A percentile compares a stretch with the other conserved stretches of the same genome.
Evolutionary conservation across 1,284 basidiomycete species (phyloP).

Genomic region (Marasmius fiardii): DNA sequence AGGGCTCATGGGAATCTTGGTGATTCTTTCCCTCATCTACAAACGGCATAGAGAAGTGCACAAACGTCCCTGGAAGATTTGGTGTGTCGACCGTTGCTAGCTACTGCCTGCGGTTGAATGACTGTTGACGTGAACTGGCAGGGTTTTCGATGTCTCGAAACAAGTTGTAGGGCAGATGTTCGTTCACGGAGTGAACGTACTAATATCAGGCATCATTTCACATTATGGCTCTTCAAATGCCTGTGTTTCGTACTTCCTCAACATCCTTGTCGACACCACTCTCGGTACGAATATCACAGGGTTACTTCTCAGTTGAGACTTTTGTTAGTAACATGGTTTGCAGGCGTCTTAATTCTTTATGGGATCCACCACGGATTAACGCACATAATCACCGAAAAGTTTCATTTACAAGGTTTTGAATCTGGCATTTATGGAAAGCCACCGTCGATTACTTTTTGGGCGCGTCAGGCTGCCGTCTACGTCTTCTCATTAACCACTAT

Average conservation of each 20-base stretch:
- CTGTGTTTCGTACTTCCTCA: constrained; percentile 91
- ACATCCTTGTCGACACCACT: constrained; percentile 93
- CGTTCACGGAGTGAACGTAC: constrained; percentile 84
- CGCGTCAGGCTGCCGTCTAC: constrained; percentile 84
- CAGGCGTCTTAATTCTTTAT: constrained; percentile 87
- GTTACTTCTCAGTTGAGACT: constrained; percentile 3
- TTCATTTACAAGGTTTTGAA: constrained; percentile 74
- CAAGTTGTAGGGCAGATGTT: constrained; percentile 92
- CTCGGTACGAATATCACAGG: constrained; percentile 53
- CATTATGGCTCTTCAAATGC: constrained; percentile 73
- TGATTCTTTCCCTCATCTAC: constrained; percentile 80
- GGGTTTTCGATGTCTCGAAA: constrained; percentile 88
- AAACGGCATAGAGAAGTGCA: constrained; percentile 87
- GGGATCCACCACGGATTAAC: constrained; percentile 71
- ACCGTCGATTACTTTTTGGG: constrained; percentile 72
- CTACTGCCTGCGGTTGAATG: constrained; percentile 6
- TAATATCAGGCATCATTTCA: constrained; percentile 73
- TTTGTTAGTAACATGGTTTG: not conserved
- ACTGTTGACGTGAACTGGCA: constrained; percentile 23
- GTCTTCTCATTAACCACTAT: constrained; percentile 82
- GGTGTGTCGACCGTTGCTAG: constrained; percentile 44
- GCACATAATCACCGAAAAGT: constrained; percentile 60
- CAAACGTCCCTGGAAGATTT: constrained; percentile 90
- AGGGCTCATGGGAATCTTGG: constrained; percentile 83
- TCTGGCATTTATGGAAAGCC: constrained; percentile 88